Evolutionary conservation across 148 eudicot genomes (phyloP), one percentile per base, ranked within the genome.

Genomic region (Hydrangea macrophylla): DNA sequence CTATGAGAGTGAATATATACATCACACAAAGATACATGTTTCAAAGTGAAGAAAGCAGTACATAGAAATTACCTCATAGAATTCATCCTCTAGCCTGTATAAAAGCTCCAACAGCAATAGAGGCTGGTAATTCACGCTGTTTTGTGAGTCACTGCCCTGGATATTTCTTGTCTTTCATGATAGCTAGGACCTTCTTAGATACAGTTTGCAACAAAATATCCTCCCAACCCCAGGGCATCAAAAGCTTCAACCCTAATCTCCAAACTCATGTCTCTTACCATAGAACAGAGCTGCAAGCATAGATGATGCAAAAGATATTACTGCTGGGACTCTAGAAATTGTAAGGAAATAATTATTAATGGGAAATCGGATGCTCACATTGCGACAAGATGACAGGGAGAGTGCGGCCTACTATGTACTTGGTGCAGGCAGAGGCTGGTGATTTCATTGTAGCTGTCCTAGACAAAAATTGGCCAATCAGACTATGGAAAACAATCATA

Each of bases 1-100:
- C 22, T 40, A n/a, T 23, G 36, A 1, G 26, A 57, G 9, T 10
- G 18, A 15, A 31, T 23, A 56, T 5, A 55, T 20, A 23, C 33
- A 10, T n/a, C 44, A 11, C 23, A 24, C 51, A 68, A 63, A 17
- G 48, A 64, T 9, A 57, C 27, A 9, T 68, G 27, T n/a, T 39
- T 31, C 45, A 39, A 64, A 15, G 18, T 18, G 51, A 59, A 62
- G 15, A 24, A 30, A 60, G 66, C 33, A 55, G 20, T 57, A 50
- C 23, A 18, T 69, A 42, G 62, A 42, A 57, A 33, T 50, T 82
- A 86, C 98, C 96, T 86, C 85, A 64, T 74, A 74, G 67, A 71
- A 93, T 79, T 93, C 98, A 81, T 93, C 98, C 84, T 93, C 98
- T 28, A 93, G 78, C 68, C 97, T 90, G 98, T 64, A 88, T 70